phyloP scores from a whole-genome alignment of 495 filamentous ascomycete species.

The Evernia prunastri region DNA sequence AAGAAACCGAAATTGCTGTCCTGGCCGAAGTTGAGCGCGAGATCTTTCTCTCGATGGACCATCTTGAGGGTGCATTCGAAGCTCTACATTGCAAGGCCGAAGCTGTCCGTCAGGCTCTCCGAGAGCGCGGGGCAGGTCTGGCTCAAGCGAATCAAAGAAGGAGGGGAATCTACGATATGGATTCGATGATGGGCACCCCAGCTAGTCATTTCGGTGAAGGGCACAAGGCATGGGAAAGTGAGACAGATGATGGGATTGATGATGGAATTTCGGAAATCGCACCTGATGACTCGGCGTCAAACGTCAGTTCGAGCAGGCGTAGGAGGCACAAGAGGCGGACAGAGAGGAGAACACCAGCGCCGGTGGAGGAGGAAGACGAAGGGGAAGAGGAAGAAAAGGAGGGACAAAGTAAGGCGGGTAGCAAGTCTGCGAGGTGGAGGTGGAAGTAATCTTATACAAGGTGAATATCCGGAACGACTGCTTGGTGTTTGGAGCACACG shows the following conservation, averaged over 20 bases:
- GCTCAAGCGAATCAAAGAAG: slow-evolving; percentile 70
- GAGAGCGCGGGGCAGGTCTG: slow-evolving; percentile 72
- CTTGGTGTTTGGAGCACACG: neutral
- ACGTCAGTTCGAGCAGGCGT: slow-evolving; percentile 69
- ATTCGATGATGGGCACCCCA: slow-evolving; percentile 53
- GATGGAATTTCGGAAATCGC: slow-evolving; percentile 27
- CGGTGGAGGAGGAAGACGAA: slow-evolving; percentile 79
- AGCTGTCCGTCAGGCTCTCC: slow-evolving; percentile 66
- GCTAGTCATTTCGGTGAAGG: slow-evolving; percentile 40
- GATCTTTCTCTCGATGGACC: slow-evolving; percentile 89
- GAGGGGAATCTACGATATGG: slow-evolving; percentile 42
- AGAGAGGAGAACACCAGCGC: slow-evolving; percentile 74
- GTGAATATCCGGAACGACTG: neutral
- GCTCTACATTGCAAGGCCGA: slow-evolving; percentile 82
- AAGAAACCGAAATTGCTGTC: slow-evolving; percentile 86
- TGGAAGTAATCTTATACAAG: neutral
- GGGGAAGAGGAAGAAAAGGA: slow-evolving; percentile 26
- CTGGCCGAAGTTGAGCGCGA: slow-evolving; percentile 88
- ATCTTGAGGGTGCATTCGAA: slow-evolving; percentile 92
- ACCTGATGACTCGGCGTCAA: slow-evolving; percentile 73
- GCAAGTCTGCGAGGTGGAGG: neutral
- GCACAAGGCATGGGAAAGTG: slow-evolving; percentile 37
- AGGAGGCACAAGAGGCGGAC: slow-evolving; percentile 61
- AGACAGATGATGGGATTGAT: slow-evolving; percentile 56
- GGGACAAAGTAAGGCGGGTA: slow-evolving; percentile 2